Evolutionary conservation across 352 stramenopile genomes (phyloP).

Genomic region (Pythium phragmiticola): DNA sequence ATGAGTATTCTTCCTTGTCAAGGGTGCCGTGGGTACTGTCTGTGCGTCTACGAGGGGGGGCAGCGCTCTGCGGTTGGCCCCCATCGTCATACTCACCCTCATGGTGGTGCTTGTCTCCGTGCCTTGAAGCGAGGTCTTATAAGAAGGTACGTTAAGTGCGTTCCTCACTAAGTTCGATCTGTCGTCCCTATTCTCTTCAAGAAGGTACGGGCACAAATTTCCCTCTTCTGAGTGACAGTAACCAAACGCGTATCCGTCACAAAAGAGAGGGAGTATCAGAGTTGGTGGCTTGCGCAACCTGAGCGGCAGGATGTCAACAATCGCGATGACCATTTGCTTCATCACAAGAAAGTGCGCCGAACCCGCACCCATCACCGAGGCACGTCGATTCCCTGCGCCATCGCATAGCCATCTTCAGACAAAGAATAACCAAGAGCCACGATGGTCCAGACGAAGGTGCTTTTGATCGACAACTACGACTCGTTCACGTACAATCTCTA

Average conservation of each 20-base stretch:
- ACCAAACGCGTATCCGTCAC: background rate
- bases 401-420: background rate
- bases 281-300: conserved; percentile 27
- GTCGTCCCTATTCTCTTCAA: background rate
- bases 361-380: conserved; percentile 5
- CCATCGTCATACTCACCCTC: conserved; percentile 11
- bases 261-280: conserved; percentile 6
- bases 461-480: conserved; percentile 91
- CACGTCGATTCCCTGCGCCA: conserved; percentile 1
- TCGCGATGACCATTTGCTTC: conserved; percentile 9
- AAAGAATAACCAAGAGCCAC: background rate
- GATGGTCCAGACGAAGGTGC: conserved; percentile 60
- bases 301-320: conserved; percentile 24
- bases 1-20: background rate
- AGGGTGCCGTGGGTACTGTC: background rate
- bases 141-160: conserved; percentile 5
- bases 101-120: conserved; percentile 8
- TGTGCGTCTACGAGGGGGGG: background rate
- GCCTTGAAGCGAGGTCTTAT: conserved; percentile 19
- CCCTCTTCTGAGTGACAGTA: conserved; percentile 8
- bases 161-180: background rate
- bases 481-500: conserved; percentile 92
- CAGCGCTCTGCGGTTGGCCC: background rate
- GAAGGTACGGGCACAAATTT: background rate
- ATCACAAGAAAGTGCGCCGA: conserved; percentile 36